Percentiles rank a stretch among this genome's conserved stretches.
Evolutionary conservation across 495 filamentous ascomycete genomes (phyloP).

Genomic region (Gamarada debralockiae): DNA sequence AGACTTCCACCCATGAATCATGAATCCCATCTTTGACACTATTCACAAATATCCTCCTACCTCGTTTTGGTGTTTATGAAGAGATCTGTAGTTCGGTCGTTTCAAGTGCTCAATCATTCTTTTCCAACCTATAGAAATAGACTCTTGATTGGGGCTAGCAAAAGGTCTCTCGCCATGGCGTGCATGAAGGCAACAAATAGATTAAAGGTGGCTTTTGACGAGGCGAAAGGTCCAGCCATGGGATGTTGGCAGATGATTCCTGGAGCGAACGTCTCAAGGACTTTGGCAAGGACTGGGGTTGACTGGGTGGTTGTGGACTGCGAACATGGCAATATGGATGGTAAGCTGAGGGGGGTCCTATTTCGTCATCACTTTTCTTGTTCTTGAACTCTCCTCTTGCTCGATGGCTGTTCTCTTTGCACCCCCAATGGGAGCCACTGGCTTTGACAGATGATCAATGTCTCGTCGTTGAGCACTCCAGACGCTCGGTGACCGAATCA

Average conservation of each 20-base stretch:
- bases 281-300: slow-evolving; percentile 60
- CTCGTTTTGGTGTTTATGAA: background rate
- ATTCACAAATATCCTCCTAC: background rate
- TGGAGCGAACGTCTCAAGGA: slow-evolving; percentile 64
- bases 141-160: background rate
- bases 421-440: no score
- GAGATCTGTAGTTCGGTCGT: no score
- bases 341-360: slow-evolving; percentile 30
- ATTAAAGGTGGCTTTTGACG: slow-evolving; percentile 54
- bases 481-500: no score
- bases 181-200: slow-evolving; percentile 61
- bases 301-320: slow-evolving; percentile 77
- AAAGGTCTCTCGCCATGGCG: background rate
- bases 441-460: no score
- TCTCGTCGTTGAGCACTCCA: no score
- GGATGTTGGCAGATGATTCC: slow-evolving; percentile 70
- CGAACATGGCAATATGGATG: slow-evolving; percentile 71
- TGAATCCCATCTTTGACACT: no score
- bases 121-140: background rate
- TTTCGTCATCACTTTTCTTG: background rate
- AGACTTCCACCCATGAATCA: no score
- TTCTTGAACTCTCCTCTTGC: background rate
- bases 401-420: no score
- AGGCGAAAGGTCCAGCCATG: slow-evolving; percentile 52
- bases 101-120: background rate